phyloP scores from a whole-genome alignment of 371 early-diverging fungal genomes.

The Apophysomyces sp. region DNA sequence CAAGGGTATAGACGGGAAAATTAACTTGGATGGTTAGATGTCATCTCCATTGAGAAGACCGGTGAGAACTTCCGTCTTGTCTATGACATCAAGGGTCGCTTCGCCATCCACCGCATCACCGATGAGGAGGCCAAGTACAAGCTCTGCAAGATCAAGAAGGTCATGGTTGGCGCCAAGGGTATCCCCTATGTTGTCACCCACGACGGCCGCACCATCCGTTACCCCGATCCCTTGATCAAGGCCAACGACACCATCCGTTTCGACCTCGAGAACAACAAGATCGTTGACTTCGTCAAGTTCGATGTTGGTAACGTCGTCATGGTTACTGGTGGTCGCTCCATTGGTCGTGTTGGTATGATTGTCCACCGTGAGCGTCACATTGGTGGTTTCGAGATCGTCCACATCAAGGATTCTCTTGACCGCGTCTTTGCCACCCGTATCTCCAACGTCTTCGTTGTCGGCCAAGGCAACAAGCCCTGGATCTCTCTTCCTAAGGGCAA shows the following conservation, averaged over 20 bases:
- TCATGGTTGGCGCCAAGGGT: slow-evolving; percentile 92
- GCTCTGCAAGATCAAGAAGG: slow-evolving; percentile 97
- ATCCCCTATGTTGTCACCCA: slow-evolving; percentile 98
- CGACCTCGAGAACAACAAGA: slow-evolving; percentile 93
- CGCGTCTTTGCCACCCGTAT: slow-evolving; percentile 90
- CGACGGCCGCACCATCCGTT: slow-evolving; percentile 99
- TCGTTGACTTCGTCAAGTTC: slow-evolving; percentile 94
- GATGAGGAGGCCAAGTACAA: slow-evolving; percentile 99
- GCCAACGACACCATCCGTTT: slow-evolving; percentile 99
- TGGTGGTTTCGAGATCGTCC: slow-evolving; percentile 97
- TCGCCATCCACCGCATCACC: slow-evolving; percentile 99
- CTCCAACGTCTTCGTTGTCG: slow-evolving; percentile 94
- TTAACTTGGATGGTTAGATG: slow-evolving; percentile 61
- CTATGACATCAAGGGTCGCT: slow-evolving; percentile 99
- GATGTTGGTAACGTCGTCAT: slow-evolving; percentile 95
- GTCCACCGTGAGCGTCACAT: slow-evolving; percentile 96
- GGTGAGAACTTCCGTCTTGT: slow-evolving; percentile 99
- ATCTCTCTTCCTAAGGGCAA: slow-evolving; percentile 97
- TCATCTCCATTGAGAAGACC: slow-evolving; percentile 98
- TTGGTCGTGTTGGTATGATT: slow-evolving; percentile 99
- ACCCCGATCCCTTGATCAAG: slow-evolving; percentile 99
- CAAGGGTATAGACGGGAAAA: neutral
- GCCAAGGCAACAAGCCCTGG: slow-evolving; percentile 72
- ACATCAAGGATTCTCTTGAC: slow-evolving; percentile 90
- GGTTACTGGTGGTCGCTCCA: slow-evolving; percentile 99